Evolutionary conservation across 2,329 filamentous ascomycete genomes (phyloP).

Genomic region (Aureobasidium sp.): DNA sequence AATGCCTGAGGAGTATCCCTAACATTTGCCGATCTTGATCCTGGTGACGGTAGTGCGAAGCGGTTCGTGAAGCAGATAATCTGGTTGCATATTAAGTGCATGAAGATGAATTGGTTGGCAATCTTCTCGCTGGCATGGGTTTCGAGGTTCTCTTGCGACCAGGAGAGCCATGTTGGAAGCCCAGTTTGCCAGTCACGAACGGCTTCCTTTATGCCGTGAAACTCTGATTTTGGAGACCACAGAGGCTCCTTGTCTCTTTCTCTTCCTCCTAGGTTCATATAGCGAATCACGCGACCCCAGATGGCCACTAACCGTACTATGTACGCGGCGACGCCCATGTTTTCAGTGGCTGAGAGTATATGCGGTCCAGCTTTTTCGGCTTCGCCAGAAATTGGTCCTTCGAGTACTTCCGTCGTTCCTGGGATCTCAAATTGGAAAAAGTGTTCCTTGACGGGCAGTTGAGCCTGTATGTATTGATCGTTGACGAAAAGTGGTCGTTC

Average conservation of each 20-base stretch:
- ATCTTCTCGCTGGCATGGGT: conserved; percentile 76
- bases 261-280: conserved; percentile 82
- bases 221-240: conserved; percentile 75
- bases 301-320: conserved; percentile 76
- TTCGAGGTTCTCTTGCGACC: conserved; percentile 73
- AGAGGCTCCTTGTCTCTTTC: conserved; percentile 67
- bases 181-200: conserved; percentile 60
- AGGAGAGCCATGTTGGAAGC: conserved; percentile 64
- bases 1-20: conserved; percentile 71
- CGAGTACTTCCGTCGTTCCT: conserved; percentile 73
- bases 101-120: conserved; percentile 83
- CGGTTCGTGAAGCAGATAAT: conserved; percentile 84
- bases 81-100: conserved; percentile 86
- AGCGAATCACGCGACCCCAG: conserved; percentile 84
- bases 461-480: conserved; percentile 81
- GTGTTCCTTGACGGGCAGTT: conserved; percentile 81
- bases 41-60: conserved; percentile 65
- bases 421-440: conserved; percentile 88
- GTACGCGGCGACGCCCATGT: conserved; percentile 92
- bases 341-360: conserved; percentile 60
- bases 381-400: conserved; percentile 59
- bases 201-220: conserved; percentile 59
- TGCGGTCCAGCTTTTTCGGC: conserved; percentile 56
- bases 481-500: conserved; percentile 86
- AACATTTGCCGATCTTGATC: conserved; percentile 45